These are phyloP conservation scores for Wickerhamomyces sp. DNA, from an alignment of 1,139 yeast genomes.

Conservation along the genomic window DNA sequence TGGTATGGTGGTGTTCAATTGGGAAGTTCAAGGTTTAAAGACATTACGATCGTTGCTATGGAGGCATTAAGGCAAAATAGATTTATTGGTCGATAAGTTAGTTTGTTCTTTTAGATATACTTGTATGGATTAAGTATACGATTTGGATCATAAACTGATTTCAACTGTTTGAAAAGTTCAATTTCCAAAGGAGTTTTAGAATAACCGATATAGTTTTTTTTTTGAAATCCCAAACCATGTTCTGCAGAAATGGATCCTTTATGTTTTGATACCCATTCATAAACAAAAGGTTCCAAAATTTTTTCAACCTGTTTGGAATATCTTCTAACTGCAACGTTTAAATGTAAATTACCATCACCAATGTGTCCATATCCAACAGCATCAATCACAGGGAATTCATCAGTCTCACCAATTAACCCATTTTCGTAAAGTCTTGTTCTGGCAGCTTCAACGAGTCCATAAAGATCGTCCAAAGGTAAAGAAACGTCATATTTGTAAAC, in stretches of 20 bases:
- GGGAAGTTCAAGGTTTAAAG: slow-evolving; percentile 61
- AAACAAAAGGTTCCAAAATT: slow-evolving; percentile 85
- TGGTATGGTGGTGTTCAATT: slow-evolving; percentile 73
- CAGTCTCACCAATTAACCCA: slow-evolving; percentile 61
- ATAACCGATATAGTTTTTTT: slow-evolving; percentile 82
- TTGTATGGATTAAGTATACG: slow-evolving; percentile 91
- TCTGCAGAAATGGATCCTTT: slow-evolving; percentile 93
- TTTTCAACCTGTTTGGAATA: slow-evolving; percentile 74
- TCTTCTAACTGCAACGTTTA: slow-evolving; percentile 85
- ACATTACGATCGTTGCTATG: slow-evolving; percentile 48
- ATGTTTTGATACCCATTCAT: slow-evolving; percentile 76
- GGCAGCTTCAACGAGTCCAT: slow-evolving; percentile 73
- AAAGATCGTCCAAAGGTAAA: slow-evolving; percentile 73
- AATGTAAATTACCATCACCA: slow-evolving; percentile 93
- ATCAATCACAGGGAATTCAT: slow-evolving; percentile 70
- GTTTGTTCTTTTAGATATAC: slow-evolving; percentile 55
- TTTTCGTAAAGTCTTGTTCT: slow-evolving; percentile 50
- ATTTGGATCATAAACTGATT: slow-evolving; percentile 81
- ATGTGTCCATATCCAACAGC: slow-evolving; percentile 95
- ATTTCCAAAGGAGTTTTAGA: slow-evolving; percentile 71
- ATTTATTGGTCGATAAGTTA: too few relatives aligned
- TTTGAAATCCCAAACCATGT: slow-evolving; percentile 95
- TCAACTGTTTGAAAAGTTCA: slow-evolving; percentile 66
- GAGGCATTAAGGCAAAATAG: slow-evolving; percentile 31
- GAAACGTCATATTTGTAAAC: slow-evolving; percentile 97